Evolutionary conservation across 176 grass and related monocot genomes (phyloP), one percentile per base, ranked within the genome.

Genomic region (Olyra latifolia): DNA sequence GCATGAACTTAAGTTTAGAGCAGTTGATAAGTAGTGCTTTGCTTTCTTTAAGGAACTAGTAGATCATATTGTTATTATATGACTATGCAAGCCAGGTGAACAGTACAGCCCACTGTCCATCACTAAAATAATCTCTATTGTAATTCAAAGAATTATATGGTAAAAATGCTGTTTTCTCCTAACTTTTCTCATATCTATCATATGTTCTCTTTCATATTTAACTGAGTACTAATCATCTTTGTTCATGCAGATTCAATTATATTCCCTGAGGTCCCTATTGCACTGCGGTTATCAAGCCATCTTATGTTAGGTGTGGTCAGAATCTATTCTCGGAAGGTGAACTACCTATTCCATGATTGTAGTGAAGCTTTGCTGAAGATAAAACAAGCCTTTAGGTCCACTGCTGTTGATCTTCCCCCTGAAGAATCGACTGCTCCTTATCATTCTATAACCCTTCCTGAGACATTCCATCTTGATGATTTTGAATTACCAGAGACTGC

Each of bases 381-480:
- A 91, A 99, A 95, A 80, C 96, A 99, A 86, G 96, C 96, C 49
- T 99, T 99, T 77, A 91, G 96, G 71, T 95, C 96, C 23, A 72
- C 96, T 69, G 90, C 90, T 62, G 96, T 99, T 74, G 96, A 99
- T 84, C 90, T 99, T 43, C 96, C 96, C 3, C 96, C 96, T 73
- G 96, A 99, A 90, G 92, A 99, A 84, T 99, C 96, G 57, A 93
- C 92, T 87, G 96, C 96, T 82, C 96, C 96, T 11, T 99, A 95
- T 87, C 92, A 99, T 83, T 99, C 96, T 72, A 99, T 99, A 80
- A 99, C 96, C 79, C 88, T 99, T 43, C 96, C 96, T 12, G 96
- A 99, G 88, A 99, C 96, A 78, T 99, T 99, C 64, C 90, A 99
- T 95, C 90, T 99, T 38, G 96, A 99, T 93, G 96, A 99, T 95